These are phyloP conservation scores for Strobilomyces dryophilus DNA, from an alignment of 768 basidiomycete genomes.

Conservation along the genomic window DNA sequence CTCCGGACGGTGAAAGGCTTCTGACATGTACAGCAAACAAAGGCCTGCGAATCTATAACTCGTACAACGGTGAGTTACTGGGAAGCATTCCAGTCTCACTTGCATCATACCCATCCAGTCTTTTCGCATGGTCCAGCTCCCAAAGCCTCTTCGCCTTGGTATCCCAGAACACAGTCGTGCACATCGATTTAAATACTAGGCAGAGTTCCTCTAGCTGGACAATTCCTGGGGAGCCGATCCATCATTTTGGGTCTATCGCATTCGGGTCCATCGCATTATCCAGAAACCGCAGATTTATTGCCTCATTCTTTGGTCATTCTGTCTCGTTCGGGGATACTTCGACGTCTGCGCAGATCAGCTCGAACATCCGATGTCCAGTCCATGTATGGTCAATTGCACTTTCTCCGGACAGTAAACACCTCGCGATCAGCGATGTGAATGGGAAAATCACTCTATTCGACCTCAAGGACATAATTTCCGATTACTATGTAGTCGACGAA, in stretches of 20 bases:
- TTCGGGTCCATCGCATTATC: background rate
- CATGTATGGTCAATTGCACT: slow-evolving; percentile 2
- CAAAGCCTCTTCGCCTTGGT: background rate
- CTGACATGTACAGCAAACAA: background rate
- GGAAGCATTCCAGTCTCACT: background rate
- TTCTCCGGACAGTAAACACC: background rate
- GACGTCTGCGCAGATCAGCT: slow-evolving; percentile 1
- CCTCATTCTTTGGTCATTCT: background rate
- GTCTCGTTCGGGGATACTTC: slow-evolving; percentile 7
- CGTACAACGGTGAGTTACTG: background rate
- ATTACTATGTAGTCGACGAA: background rate
- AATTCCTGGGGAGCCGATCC: background rate
- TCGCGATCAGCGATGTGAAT: background rate
- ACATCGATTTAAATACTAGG: background rate
- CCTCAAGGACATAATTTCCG: background rate
- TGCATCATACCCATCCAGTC: background rate
- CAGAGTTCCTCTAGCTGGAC: slow-evolving; percentile 2
- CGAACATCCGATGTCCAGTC: background rate
- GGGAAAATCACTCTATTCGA: background rate
- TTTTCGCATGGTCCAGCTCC: background rate
- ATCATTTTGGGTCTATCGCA: background rate
- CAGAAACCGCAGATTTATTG: background rate
- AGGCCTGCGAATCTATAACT: slow-evolving; percentile 3
- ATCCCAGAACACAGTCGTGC: background rate
- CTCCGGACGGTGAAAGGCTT: slow-evolving; percentile 6